phyloP scores from a whole-genome alignment of 306 rosid genomes.

The Cicer pinnatifidum region DNA sequence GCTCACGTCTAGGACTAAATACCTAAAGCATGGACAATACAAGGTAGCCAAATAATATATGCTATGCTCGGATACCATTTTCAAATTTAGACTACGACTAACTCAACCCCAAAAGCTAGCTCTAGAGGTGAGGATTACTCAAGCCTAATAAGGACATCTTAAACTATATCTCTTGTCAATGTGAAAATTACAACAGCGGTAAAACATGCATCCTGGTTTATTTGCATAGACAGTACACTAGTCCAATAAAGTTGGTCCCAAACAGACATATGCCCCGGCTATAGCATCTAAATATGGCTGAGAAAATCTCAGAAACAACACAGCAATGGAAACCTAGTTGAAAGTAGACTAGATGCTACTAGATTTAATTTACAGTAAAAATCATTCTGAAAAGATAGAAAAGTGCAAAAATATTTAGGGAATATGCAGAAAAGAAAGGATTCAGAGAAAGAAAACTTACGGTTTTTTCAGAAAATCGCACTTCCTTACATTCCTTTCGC shows the following conservation, averaged over 20 bases:
- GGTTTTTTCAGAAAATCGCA: conserved; percentile 55
- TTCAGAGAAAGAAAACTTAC: conserved; percentile 45
- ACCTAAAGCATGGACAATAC: neutral
- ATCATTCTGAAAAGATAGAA: conserved; percentile 7
- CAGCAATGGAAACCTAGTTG: neutral
- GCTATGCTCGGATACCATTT: neutral
- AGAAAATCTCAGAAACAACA: neutral
- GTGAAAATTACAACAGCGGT: neutral
- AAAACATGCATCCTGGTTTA: conserved; percentile 23
- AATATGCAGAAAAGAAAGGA: conserved; percentile 3
- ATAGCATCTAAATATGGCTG: conserved; percentile 14
- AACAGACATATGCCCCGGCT: neutral
- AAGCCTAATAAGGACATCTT: neutral
- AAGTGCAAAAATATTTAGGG: conserved; percentile 16
- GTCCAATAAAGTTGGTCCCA: conserved; percentile 23
- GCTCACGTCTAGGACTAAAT: neutral
- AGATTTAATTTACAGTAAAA: conserved; percentile 3
- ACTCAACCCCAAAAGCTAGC: neutral
- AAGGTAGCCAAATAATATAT: neutral
- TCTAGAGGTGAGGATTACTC: neutral
- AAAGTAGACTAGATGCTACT: neutral
- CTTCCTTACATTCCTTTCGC: conserved; percentile 49
- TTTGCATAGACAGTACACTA: neutral
- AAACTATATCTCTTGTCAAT: neutral
- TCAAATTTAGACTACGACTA: neutral